Evolutionary conservation across 2,329 filamentous ascomycete species (phyloP).

Genomic region (Sporothrix globosa): DNA sequence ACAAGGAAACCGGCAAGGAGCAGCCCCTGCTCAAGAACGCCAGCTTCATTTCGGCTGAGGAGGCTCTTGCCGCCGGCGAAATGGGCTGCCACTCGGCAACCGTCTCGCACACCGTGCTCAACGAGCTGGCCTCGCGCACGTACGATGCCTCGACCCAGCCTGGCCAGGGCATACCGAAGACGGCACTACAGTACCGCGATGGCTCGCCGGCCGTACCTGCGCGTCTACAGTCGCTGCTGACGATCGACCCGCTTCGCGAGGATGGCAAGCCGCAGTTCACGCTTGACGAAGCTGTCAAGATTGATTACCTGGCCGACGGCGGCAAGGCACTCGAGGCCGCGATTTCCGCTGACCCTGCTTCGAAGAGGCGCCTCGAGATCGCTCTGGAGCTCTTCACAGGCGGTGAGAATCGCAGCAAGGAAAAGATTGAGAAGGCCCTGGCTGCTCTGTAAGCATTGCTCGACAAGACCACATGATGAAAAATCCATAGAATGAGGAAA

Average conservation of each 20-base stretch:
- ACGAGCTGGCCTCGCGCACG: constrained; percentile 41
- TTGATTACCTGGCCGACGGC: constrained; percentile 53
- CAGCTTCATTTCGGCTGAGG: constrained; percentile 49
- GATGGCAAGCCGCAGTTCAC: constrained; percentile 38
- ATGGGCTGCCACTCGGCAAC: constrained; percentile 53
- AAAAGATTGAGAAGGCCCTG: constrained; percentile 41
- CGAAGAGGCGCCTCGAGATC: constrained; percentile 44
- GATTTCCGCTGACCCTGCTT: constrained; percentile 47
- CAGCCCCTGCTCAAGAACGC: constrained; percentile 55
- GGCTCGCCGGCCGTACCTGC: constrained; percentile 40
- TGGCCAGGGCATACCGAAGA: constrained; percentile 46
- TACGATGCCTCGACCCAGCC: constrained; percentile 41
- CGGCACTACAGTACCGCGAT: constrained; percentile 46
- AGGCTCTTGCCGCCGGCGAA: constrained; percentile 52
- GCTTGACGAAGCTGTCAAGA: constrained; percentile 36
- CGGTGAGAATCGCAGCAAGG: constrained; percentile 41
- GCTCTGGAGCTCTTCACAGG: constrained; percentile 48
- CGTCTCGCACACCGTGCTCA: constrained; percentile 48
- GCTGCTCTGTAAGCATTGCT: neutral
- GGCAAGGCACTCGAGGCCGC: constrained; percentile 50
- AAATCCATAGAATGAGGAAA: neutral
- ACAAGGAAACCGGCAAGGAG: constrained; percentile 51
- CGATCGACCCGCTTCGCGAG: constrained; percentile 46
- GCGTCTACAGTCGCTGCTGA: constrained; percentile 45
- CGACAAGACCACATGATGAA: neutral